These are phyloP conservation scores for Apiotrichum montevideense DNA, from an alignment of 1,284 basidiomycete genomes.

Conservation along the genomic window DNA sequence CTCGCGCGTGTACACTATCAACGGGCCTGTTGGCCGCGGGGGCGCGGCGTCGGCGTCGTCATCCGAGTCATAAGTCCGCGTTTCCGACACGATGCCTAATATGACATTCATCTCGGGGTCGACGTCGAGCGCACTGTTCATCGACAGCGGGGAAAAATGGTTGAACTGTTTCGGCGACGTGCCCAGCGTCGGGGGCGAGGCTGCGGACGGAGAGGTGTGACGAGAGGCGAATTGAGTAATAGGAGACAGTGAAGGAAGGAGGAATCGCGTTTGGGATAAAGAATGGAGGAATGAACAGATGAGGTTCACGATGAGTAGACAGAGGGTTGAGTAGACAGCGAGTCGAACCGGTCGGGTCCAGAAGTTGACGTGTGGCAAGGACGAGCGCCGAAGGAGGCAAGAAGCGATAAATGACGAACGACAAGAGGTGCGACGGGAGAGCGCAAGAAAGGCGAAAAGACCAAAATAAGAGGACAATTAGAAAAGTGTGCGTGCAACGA, in stretches of 20 bases:
- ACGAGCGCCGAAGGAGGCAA: no score
- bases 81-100: conserved; percentile 14
- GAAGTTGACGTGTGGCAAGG: no score
- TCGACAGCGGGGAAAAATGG: conserved; percentile 35
- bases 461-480: background rate
- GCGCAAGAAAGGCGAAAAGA: background rate
- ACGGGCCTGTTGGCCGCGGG: conserved; percentile 3
- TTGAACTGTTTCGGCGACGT: conserved; percentile 31
- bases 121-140: conserved; percentile 22
- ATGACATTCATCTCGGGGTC: conserved; percentile 26
- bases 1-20: conserved; percentile 11
- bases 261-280: background rate
- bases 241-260: background rate
- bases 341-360: no score
- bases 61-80: background rate
- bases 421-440: no score
- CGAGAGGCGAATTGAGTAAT: background rate
- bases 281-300: no score
- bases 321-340: no score
- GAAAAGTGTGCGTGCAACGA: background rate
- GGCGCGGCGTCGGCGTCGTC: background rate
- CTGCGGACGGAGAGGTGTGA: background rate
- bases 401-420: no score
- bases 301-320: no score
- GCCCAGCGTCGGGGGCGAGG: conserved; percentile 13